Conservation (phyloP, 176 grass and related monocot species). For the Lolium rigidum region DNA sequence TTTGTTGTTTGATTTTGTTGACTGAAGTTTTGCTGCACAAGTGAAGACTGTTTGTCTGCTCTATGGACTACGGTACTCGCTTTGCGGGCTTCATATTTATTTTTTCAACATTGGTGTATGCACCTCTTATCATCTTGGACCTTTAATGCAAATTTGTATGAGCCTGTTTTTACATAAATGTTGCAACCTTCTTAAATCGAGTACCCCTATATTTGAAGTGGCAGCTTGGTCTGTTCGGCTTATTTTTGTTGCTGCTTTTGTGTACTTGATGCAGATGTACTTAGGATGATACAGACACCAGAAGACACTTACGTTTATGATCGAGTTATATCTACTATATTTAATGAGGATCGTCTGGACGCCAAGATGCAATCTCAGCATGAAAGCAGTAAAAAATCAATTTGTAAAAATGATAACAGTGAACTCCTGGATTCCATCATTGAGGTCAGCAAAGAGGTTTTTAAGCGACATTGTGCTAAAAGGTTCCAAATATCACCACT, state of each 20-base stretch:
- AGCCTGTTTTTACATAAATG: conserved; percentile 21
- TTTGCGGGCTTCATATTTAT: conserved; percentile 5
- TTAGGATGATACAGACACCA: conserved; percentile 87
- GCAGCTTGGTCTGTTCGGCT: conserved; percentile 35
- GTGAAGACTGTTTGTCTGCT: conserved; percentile 14
- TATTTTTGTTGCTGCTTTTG: conserved; percentile 33
- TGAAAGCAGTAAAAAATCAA: conserved; percentile 60
- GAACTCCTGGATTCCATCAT: conserved; percentile 77
- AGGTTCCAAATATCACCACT: conserved; percentile 83
- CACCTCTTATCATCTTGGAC: neutral
- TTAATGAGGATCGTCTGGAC: conserved; percentile 75
- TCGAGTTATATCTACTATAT: conserved; percentile 89
- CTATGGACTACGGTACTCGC: conserved; percentile 15
- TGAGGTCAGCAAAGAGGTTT: conserved; percentile 93
- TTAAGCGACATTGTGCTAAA: conserved; percentile 94
- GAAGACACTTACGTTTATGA: conserved; percentile 97
- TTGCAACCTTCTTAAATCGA: neutral
- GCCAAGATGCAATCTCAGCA: conserved; percentile 70
- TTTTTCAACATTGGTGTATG: conserved; percentile 11
- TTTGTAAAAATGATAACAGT: conserved; percentile 61
- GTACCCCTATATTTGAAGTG: conserved; percentile 16
- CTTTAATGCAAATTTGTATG: conserved; percentile 2
- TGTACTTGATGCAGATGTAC: conserved; percentile 75
- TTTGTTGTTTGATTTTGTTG: conserved; percentile 17
- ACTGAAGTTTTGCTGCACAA: conserved; percentile 9